Base-by-base conservation (phyloP, 1,284 basidiomycete genomes). In the Sphagnurus paluster region DNA sequence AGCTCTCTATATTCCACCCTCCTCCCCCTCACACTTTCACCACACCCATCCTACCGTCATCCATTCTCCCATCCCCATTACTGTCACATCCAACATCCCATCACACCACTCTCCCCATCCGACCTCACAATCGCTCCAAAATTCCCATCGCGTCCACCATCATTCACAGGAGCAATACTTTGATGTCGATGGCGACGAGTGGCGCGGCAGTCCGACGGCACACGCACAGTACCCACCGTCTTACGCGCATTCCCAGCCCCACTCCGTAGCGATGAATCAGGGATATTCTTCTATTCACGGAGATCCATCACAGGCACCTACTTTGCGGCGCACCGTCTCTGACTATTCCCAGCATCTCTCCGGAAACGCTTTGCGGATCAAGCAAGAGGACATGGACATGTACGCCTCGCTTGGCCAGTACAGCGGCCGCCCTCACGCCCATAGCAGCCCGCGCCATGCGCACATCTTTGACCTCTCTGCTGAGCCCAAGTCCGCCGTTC, bases 111-210 rank as follows among this genome's bases (percentile, higher is more conserved):
- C 46, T 16, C 37, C 46, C 7, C 48, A 14, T 16, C 32, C 32
- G 14, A n/a, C 29, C 8, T 37, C 17, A n/a, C 42, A 42, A 17
- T 37, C 25, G 7, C 21, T 46, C 3, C 46, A 44, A 14, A 44
- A 36, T 17, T 36, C 43, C 14, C 54, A 50, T 28, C 49, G 41
- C 10, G 28, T 29, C 6, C 44, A 44, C 5, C 41, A 39, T 5
- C 50, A 48, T 3, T 16, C 25, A 32, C 29, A 32, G 7, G 44
- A 42, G 23, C 39, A 50, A 10, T 48, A 48, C 35, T 39, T 43
- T 20, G 50, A 54, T 26, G 49, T 54, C 39, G 53, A 58, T 29
- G 26, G 54, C 23, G 55, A 55, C 21, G 49, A 63, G 42, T 56
- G 52, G 55, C 52, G 53, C 30, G 25, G 53, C 19, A 46, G 44